These are phyloP conservation scores for Penicillium sp. DNA, from an alignment of 2,329 filamentous ascomycete genomes.

Conservation along the genomic window DNA sequence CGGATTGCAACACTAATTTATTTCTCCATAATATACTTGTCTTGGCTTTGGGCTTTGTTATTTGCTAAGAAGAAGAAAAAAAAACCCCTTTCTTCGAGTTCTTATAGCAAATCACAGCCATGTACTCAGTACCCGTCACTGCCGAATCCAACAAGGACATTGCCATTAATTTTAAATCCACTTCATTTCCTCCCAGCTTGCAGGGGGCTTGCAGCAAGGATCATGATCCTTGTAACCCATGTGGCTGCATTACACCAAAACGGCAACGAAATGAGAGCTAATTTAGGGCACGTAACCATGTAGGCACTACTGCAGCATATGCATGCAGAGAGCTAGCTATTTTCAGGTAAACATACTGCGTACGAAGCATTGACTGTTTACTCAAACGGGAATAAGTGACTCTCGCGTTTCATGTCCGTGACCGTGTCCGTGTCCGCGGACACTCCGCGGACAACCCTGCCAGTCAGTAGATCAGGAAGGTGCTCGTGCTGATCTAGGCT, in stretches of 20 bases:
- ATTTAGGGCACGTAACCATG: constrained; percentile 3
- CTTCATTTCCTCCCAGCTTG: neutral
- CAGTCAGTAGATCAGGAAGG: neutral
- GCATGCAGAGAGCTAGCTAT: neutral
- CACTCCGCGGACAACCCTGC: neutral
- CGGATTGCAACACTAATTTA: no score
- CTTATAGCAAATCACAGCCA: no score
- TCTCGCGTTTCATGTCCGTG: neutral
- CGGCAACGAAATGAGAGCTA: constrained; percentile 1
- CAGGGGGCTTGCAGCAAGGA: neutral
- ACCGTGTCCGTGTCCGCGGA: neutral
- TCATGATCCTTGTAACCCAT: neutral
- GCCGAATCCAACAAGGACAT: neutral
- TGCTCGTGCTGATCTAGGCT: neutral
- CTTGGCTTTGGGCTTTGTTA: neutral
- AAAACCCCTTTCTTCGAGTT: neutral
- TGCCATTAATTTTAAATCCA: neutral
- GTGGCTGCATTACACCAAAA: neutral
- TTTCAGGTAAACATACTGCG: neutral
- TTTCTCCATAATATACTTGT: neutral
- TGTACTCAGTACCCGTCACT: neutral
- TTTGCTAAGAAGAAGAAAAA: neutral
- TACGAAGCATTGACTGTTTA: neutral
- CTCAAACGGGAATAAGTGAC: neutral
- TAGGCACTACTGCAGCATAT: constrained; percentile 1